phyloP scores from a whole-genome alignment of 2,329 filamentous ascomycete genomes.

The Helicocarpus griseus region DNA sequence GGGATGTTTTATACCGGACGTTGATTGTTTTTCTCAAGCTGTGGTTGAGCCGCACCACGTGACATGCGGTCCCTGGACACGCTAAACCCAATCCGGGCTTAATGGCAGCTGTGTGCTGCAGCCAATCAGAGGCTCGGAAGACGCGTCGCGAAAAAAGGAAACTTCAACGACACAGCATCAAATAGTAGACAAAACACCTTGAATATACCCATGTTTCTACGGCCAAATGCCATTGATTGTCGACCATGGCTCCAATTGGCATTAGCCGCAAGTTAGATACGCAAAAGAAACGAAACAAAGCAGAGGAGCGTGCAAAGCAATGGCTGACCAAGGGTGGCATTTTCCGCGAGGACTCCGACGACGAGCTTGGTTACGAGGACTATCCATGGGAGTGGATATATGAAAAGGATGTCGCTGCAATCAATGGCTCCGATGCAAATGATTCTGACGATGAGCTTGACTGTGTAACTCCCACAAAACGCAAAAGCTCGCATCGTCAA shows the following conservation, averaged over 20 bases:
- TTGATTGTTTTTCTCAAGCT: slow-evolving; percentile 4
- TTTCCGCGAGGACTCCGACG: slow-evolving; percentile 70
- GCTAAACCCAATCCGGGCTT: background rate
- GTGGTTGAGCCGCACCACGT: background rate
- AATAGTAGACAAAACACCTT: background rate
- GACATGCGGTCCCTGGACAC: background rate
- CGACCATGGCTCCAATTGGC: slow-evolving; percentile 18
- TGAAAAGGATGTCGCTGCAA: slow-evolving; percentile 23
- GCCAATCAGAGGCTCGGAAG: slow-evolving; percentile 1
- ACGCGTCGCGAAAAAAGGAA: background rate
- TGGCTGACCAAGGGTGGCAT: slow-evolving; percentile 54
- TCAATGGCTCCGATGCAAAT: slow-evolving; percentile 10
- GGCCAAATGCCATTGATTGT: background rate
- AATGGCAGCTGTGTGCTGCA: background rate
- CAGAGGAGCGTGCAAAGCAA: slow-evolving; percentile 32
- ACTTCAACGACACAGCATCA: background rate
- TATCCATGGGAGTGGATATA: slow-evolving; percentile 75
- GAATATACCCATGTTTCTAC: background rate
- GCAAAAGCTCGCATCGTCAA: slow-evolving; percentile 12
- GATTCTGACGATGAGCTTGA: slow-evolving; percentile 10
- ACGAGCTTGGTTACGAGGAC: slow-evolving; percentile 68
- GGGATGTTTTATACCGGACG: background rate
- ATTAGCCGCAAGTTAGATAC: slow-evolving; percentile 7
- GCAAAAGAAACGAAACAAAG: slow-evolving; percentile 11
- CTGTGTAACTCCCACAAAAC: slow-evolving; percentile 3